phyloP scores from a whole-genome alignment of 345 rosid species.

The Xanthoceras sorbifolium region DNA sequence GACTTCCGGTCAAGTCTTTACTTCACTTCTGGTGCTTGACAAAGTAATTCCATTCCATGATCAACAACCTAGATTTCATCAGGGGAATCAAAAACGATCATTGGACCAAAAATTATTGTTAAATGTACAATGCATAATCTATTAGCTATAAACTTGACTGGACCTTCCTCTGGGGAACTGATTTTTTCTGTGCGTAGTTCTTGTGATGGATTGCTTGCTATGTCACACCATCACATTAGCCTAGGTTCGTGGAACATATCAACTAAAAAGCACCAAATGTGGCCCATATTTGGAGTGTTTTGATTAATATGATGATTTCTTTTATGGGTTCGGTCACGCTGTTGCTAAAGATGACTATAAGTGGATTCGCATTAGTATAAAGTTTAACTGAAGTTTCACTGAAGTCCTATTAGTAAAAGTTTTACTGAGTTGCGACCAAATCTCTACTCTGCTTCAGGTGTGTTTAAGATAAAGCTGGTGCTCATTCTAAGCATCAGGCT shows the following conservation, averaged over 20 bases:
- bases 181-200: neutral
- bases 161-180: neutral
- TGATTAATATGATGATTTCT: neutral
- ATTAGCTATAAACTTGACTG: neutral
- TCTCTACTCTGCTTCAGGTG: too few relatives aligned
- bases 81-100: neutral
- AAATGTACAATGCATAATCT: neutral
- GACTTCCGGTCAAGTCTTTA: neutral
- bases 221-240: neutral
- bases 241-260: neutral
- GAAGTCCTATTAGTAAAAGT: too few relatives aligned
- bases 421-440: too few relatives aligned
- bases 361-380: neutral
- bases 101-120: neutral
- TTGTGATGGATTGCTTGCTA: neutral
- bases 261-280: neutral
- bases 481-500: too few relatives aligned
- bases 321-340: conserved; percentile 4
- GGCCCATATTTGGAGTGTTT: neutral
- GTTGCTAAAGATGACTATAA: neutral
- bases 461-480: too few relatives aligned
- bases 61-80: neutral
- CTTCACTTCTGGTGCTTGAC: neutral
- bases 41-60: too few relatives aligned
- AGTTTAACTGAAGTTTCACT: neutral